Evolutionary conservation across 495 filamentous ascomycete genomes (phyloP), one percentile per base, ranked within the genome.

Genomic region (Talaromyces trachyspermus): DNA sequence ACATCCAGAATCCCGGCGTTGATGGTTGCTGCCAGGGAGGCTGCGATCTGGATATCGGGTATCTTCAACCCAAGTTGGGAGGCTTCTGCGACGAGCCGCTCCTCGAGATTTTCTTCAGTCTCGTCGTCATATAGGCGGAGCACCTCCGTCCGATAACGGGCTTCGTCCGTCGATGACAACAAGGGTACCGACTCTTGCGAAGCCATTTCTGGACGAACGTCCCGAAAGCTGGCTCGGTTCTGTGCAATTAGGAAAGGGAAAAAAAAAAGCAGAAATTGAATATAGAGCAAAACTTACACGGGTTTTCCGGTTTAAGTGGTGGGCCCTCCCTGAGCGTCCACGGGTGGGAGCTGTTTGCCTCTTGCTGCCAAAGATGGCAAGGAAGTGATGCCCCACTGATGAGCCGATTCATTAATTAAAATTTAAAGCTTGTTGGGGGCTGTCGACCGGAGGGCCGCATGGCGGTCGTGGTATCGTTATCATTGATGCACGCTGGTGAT

Each of bases 11-110:
- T 56, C 32, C 63, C 66, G 9, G 63, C 64, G 32, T 62, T 57
- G 32, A 65, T 65, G 23, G 68, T 63, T n/a, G 68, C 63, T 8
- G 68, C 60, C 43, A 73, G 42, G 35, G 66, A 63, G 19, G 65
- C 61, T n/a, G 67, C 55, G 32, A 62, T 55, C 25, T 68, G 60
- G 41, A 68, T 53, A 27, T 64, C 61, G 19, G 66, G 65, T 12
- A 66, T 49, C 27, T 64, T 62, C 36, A 73, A 50, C 4, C 69
- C 69, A 33, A 73, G 57, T 24, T 63, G 48, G 45, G 52, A 61
- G 19, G 69, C 69, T 38, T 71, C 68, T 37, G 69, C 63, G 39
- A 59, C 51, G 26, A 73, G 56, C 17, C 52, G 52, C 46, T 65
- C 66, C 51, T 66, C 62, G 43, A 55, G 57, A 50, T 54, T 57